Conservation (phyloP, 257 asterid genomes). For the Fraxinus pennsylvanica region DNA sequence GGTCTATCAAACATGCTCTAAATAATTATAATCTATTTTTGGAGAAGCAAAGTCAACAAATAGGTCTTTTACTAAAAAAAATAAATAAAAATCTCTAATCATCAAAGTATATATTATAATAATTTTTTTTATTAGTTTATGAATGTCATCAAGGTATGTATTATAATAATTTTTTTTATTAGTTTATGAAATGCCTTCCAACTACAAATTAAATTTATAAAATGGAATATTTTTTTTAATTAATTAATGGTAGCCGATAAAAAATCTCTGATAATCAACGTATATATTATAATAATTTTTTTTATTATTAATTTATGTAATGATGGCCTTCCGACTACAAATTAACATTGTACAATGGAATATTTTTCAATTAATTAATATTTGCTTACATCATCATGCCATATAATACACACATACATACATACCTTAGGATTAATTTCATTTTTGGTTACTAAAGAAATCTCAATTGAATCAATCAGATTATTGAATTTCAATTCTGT, state of each 20-base stretch:
- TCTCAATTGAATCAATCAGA: not conserved
- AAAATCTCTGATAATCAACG: constrained; percentile 13
- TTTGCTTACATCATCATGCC: not conserved
- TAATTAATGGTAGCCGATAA: not conserved
- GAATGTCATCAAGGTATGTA: not conserved
- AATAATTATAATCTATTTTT: no score
- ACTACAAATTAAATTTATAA: constrained; percentile 3
- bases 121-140: no score
- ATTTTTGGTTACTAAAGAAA: no score
- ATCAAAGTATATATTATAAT: not conserved
- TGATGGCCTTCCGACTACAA: constrained; percentile 25
- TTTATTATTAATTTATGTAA: constrained; percentile 13
- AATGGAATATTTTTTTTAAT: constrained; percentile 31
- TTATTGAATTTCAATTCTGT: not conserved
- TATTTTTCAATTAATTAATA: constrained; percentile 23
- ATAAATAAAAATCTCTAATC: not conserved
- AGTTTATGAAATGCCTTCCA: constrained; percentile 26
- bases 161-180: constrained; percentile 10
- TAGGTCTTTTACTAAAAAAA: not conserved
- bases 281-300: constrained; percentile 1
- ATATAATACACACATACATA: not conserved
- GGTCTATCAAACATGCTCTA: no score
- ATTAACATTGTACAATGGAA: constrained; percentile 21
- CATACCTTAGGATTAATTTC: not conserved
- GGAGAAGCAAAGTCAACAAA: constrained; percentile 1